phyloP scores from a whole-genome alignment of 192 early-diverging fungal species.

The Coemansia sp. region DNA sequence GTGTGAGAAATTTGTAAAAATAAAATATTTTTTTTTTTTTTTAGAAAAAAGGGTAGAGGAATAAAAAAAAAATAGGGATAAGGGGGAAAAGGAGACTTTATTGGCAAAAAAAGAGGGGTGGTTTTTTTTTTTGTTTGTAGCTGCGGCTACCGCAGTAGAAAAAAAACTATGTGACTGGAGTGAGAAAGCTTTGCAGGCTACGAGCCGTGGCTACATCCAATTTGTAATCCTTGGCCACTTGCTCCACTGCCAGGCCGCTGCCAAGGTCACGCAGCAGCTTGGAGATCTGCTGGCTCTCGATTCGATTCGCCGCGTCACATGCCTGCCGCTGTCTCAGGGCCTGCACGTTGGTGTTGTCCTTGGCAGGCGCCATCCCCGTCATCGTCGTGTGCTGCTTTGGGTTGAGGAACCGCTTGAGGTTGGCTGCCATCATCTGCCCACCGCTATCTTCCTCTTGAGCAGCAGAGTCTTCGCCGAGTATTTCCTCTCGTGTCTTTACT shows the following conservation, averaged over 20 bases:
- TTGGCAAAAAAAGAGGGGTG: too few species aligned
- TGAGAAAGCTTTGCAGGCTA: conserved; percentile 15
- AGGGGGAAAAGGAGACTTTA: conserved; percentile 3
- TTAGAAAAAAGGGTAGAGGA: not conserved
- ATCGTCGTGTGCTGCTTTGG: conserved; percentile 43
- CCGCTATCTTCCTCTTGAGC: not conserved
- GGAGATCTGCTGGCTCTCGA: conserved; percentile 14
- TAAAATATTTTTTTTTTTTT: too few species aligned
- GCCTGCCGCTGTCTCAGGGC: conserved; percentile 20
- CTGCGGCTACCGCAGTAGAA: conserved; percentile 3
- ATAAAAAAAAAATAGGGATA: not conserved
- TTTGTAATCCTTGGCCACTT: conserved; percentile 19
- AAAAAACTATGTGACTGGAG: not conserved
- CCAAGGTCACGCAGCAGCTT: conserved; percentile 10
- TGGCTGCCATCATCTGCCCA: conserved; percentile 24
- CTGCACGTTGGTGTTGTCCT: conserved; percentile 43
- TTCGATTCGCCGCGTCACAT: conserved; percentile 21
- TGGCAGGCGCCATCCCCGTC: conserved; percentile 23
- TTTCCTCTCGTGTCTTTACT: conserved; percentile 42
- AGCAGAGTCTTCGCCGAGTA: conserved; percentile 36
- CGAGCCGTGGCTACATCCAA: conserved; percentile 20
- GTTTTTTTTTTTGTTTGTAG: too few species aligned
- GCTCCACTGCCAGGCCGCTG: conserved; percentile 1
- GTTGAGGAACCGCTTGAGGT: conserved; percentile 47
- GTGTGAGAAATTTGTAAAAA: not conserved